Conservation (phyloP, 2,329 filamentous ascomycete genomes). For the Cryphonectria naterciae region DNA sequence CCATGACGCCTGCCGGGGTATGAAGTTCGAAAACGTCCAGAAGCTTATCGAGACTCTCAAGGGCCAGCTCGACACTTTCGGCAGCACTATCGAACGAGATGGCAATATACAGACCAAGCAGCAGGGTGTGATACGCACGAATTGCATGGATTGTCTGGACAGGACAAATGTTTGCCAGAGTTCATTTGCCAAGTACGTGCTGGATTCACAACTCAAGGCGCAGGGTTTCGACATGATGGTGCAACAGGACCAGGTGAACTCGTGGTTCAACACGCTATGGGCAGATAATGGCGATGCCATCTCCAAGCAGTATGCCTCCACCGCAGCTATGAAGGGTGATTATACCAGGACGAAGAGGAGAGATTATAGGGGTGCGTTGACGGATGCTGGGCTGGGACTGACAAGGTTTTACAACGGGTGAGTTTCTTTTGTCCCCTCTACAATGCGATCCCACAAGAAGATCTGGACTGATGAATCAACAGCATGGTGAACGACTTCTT, state of each 20-base stretch:
- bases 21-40: constrained; percentile 97
- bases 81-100: constrained; percentile 67
- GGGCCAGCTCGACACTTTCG: constrained; percentile 68
- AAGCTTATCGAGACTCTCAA: constrained; percentile 73
- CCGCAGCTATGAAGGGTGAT: constrained; percentile 93
- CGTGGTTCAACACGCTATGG: constrained; percentile 97
- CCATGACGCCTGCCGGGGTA: constrained; percentile 86
- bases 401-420: constrained; percentile 73
- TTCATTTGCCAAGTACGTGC: constrained; percentile 80
- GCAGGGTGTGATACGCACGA: constrained; percentile 82
- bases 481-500: constrained; percentile 99
- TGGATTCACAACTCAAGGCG: constrained; percentile 77
- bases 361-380: constrained; percentile 87
- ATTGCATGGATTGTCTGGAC: constrained; percentile 98
- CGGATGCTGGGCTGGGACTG: constrained; percentile 86
- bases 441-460: constrained; percentile 26
- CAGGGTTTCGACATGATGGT: constrained; percentile 78
- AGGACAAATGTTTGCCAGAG: constrained; percentile 96
- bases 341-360: constrained; percentile 91
- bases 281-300: constrained; percentile 97
- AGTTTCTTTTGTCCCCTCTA: constrained; percentile 33
- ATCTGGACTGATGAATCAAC: constrained; percentile 33
- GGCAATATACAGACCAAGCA: constrained; percentile 57
- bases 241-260: constrained; percentile 76
- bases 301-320: constrained; percentile 93